Conservation (phyloP, 345 rosid genomes). For the Eucalyptus viminalis region DNA sequence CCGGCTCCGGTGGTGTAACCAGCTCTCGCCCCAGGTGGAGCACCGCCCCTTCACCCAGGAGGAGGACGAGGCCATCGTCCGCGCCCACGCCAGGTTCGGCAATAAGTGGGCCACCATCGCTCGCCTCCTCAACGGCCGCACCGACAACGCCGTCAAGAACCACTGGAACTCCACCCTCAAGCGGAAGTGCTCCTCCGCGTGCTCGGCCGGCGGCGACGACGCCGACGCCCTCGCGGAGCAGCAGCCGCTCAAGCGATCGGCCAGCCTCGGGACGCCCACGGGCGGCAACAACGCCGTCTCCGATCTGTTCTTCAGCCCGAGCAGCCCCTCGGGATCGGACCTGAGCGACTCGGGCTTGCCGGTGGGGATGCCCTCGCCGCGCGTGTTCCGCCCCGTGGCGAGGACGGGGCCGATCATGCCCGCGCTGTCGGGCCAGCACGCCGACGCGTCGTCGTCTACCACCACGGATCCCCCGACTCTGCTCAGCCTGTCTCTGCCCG, state of each 20-base stretch:
- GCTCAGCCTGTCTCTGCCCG: slow-evolving; percentile 60
- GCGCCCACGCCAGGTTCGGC: slow-evolving; percentile 64
- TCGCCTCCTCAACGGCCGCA: slow-evolving; percentile 63
- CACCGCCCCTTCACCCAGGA: slow-evolving; percentile 61
- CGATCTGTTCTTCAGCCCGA: slow-evolving; percentile 35
- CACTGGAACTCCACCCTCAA: slow-evolving; percentile 83
- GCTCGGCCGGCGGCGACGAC: slow-evolving; percentile 13
- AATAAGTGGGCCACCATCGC: slow-evolving; percentile 88
- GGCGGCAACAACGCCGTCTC: slow-evolving; percentile 17
- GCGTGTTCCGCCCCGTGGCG: slow-evolving; percentile 23
- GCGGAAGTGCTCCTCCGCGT: slow-evolving; percentile 43
- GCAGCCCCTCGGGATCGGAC: slow-evolving; percentile 65
- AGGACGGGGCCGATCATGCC: slow-evolving; percentile 22
- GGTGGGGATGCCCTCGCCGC: slow-evolving; percentile 14
- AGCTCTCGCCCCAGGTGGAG: slow-evolving; percentile 75
- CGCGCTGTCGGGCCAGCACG: slow-evolving; percentile 6
- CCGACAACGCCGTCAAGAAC: slow-evolving; percentile 72
- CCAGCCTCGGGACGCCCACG: slow-evolving; percentile 31
- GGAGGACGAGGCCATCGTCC: slow-evolving; percentile 49
- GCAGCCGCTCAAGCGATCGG: slow-evolving; percentile 55
- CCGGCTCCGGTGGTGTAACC: slow-evolving; percentile 79
- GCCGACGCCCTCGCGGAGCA: not conserved
- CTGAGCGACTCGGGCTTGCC: slow-evolving; percentile 48
- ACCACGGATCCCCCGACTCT: slow-evolving; percentile 38
- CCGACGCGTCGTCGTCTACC: slow-evolving; percentile 21